These are phyloP conservation scores for Trichoderma reesei DNA, from an alignment of 495 filamentous ascomycete species.

Conservation along the genomic window DNA sequence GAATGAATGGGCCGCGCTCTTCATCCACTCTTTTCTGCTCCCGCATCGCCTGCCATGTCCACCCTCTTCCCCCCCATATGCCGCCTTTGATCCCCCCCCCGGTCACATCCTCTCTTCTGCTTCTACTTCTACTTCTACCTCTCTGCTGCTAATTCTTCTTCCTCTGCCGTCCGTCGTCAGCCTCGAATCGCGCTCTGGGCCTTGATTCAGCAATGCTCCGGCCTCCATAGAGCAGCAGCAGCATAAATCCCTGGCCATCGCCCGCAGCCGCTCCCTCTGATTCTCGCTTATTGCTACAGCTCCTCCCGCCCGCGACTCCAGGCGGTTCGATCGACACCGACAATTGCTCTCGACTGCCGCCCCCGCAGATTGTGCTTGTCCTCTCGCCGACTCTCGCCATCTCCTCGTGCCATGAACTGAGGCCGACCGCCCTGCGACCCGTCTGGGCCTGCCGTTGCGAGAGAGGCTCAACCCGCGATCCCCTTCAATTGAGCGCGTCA, in stretches of 20 bases:
- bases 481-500: constrained; percentile 1
- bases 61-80: too few species aligned
- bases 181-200: neutral
- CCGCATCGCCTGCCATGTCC: constrained; percentile 4
- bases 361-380: constrained; percentile 14
- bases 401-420: constrained; percentile 37
- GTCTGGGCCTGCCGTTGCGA: constrained; percentile 23
- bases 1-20: too few species aligned
- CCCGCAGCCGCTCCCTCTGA: neutral
- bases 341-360: constrained; percentile 12
- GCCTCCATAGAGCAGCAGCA: neutral
- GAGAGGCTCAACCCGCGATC: neutral
- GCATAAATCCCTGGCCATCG: constrained; percentile 8
- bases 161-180: neutral
- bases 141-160: neutral
- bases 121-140: neutral
- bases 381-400: constrained; percentile 14
- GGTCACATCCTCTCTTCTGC: too few species aligned
- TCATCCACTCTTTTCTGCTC: neutral
- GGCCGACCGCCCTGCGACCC: constrained; percentile 28
- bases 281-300: neutral
- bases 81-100: too few species aligned
- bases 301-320: neutral
- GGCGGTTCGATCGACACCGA: constrained; percentile 14
- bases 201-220: neutral